A percentile compares a stretch with the other conserved stretches of the same genome.
phyloP scores from a whole-genome alignment of 1,139 yeast species.

The Saccharomyces hybrid region DNA sequence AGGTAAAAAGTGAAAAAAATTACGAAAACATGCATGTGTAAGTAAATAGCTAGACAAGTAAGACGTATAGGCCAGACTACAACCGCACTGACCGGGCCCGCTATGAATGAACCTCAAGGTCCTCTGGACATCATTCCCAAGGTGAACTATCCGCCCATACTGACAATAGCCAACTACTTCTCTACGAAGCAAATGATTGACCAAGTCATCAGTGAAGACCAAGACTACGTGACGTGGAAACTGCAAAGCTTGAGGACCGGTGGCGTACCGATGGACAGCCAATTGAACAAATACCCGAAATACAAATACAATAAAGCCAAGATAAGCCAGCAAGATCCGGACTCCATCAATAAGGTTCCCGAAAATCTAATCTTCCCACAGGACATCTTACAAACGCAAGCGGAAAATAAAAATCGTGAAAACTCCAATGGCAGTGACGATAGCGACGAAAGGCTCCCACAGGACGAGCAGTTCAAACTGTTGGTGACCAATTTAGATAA shows the following conservation, averaged over 20 bases:
- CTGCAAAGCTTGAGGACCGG: constrained; percentile 27
- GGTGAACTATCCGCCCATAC: constrained; percentile 24
- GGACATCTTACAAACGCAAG: constrained; percentile 14
- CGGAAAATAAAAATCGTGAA: not conserved
- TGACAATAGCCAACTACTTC: constrained; percentile 26
- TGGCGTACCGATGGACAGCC: constrained; percentile 11
- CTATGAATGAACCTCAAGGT: constrained; percentile 24
- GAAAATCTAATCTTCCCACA: constrained; percentile 19
- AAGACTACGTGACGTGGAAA: constrained; percentile 31
- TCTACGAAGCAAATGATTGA: constrained; percentile 30
- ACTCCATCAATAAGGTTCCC: constrained; percentile 22
- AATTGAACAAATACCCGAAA: not conserved
- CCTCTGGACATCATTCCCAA: constrained; percentile 28
- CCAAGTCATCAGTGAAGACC: constrained; percentile 30
- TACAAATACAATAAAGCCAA: constrained; percentile 5
- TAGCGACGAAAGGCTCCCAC: constrained; percentile 24
- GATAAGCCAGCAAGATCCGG: not conserved
- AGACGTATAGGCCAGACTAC: not conserved
- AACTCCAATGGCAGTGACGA: not conserved
- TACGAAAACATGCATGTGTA: not conserved
- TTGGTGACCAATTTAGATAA: constrained; percentile 65
- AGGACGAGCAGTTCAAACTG: constrained; percentile 53
- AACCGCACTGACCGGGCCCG: not conserved
- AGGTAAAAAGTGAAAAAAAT: not conserved
- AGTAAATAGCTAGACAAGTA: not conserved